Conservation (phyloP, 805 yeast species). For the Zygotorulaspora sp. region DNA sequence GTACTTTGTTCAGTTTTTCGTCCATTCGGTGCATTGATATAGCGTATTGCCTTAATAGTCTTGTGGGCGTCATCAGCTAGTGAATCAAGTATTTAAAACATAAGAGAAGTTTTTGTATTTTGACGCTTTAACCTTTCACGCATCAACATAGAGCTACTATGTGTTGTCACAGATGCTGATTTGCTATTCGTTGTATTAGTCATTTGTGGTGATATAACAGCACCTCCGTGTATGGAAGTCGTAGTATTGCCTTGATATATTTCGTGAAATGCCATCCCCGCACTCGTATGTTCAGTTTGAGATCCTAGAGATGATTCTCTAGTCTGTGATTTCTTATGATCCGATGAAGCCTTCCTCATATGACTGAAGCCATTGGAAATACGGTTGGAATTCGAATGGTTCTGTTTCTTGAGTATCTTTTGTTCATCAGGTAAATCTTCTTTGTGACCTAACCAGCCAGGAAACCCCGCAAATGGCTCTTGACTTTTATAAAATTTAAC, state of each 20-base stretch:
- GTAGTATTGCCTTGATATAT: constrained; percentile 18
- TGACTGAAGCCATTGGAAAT: constrained; percentile 10
- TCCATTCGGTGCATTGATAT: no score
- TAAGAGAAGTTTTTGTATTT: constrained; percentile 13
- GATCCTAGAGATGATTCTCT: constrained; percentile 5
- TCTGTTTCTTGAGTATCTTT: constrained; percentile 29
- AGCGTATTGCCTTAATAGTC: no score
- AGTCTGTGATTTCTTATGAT: constrained; percentile 5
- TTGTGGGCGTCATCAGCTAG: no score
- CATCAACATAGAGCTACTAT: constrained; percentile 26
- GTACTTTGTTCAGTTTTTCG: no score
- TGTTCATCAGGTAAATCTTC: constrained; percentile 34
- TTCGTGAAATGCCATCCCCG: constrained; percentile 27
- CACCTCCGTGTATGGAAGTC: neutral
- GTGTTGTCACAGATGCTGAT: constrained; percentile 1
- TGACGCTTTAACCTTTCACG: constrained; percentile 30
- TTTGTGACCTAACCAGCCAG: constrained; percentile 37
- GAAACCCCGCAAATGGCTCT: constrained; percentile 35
- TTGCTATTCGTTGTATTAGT: neutral
- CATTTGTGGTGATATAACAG: constrained; percentile 1
- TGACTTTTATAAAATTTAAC: constrained; percentile 38
- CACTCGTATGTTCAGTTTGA: constrained; percentile 11
- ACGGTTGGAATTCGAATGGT: constrained; percentile 8
- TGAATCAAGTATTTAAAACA: no score
- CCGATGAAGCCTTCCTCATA: constrained; percentile 14